Evolutionary conservation across 2,329 filamentous ascomycete genomes (phyloP).

Genomic region (Aspergillus sergii): DNA sequence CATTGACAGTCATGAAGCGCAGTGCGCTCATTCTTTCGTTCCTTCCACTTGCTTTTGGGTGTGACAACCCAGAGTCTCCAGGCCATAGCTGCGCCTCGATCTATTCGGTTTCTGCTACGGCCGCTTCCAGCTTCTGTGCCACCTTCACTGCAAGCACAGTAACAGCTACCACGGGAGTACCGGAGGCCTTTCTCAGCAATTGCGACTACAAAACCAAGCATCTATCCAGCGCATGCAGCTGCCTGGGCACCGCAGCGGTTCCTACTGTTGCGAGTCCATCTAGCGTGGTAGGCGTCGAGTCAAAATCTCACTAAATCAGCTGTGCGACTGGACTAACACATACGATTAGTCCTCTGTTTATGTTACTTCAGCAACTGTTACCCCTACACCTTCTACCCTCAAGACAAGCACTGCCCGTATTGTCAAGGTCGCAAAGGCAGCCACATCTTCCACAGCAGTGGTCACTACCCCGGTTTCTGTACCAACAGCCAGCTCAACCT

Average conservation of each 20-base stretch:
- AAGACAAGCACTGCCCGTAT: neutral
- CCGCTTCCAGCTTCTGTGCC: constrained; percentile 26
- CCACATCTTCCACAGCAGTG: neutral
- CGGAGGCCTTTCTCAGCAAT: constrained; percentile 20
- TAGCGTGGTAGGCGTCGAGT: neutral
- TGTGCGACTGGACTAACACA: no score
- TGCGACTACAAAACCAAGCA: constrained; percentile 26
- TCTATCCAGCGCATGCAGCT: constrained; percentile 30
- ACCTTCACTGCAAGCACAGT: constrained; percentile 27
- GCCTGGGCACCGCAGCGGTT: constrained; percentile 20
- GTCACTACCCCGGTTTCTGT: neutral
- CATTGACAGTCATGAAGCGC: constrained; percentile 26
- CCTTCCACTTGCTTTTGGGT: constrained; percentile 25
- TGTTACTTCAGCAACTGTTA: neutral
- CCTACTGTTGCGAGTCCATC: neutral
- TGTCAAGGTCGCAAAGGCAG: neutral
- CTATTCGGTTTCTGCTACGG: constrained; percentile 25
- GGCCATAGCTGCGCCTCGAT: constrained; percentile 22
- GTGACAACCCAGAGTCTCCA: constrained; percentile 17
- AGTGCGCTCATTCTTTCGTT: constrained; percentile 27
- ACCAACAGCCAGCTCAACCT: neutral
- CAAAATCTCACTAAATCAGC: rapidly evolving
- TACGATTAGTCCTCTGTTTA: neutral
- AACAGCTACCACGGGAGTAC: constrained; percentile 25
- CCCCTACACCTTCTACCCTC: neutral